These are phyloP conservation scores for Ceratocystis cubensis DNA, from an alignment of 2,329 filamentous ascomycete genomes.

Conservation along the genomic window DNA sequence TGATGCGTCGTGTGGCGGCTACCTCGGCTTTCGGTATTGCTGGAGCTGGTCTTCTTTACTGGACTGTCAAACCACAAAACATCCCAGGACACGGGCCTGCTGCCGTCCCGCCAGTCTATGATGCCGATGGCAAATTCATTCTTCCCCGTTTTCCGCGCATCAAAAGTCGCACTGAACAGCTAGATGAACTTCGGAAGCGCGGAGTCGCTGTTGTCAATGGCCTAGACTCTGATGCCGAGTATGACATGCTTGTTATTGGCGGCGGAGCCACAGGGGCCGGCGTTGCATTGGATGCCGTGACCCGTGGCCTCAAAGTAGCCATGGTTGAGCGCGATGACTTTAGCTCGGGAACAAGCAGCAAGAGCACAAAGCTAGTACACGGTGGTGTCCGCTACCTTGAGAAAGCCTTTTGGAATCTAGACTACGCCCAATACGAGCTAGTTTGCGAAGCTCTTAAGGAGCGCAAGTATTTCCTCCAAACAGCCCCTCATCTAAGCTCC, in stretches of 20 bases:
- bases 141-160: slow-evolving; percentile 53
- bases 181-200: slow-evolving; percentile 44
- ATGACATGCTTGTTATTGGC: slow-evolving; percentile 59
- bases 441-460: slow-evolving; percentile 62
- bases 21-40: slow-evolving; percentile 33
- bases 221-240: slow-evolving; percentile 33
- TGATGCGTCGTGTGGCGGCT: slow-evolving; percentile 34
- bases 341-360: slow-evolving; percentile 59
- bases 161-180: slow-evolving; percentile 51
- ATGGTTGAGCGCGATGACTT: slow-evolving; percentile 63
- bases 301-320: slow-evolving; percentile 58
- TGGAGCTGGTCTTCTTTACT: slow-evolving; percentile 36
- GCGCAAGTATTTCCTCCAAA: slow-evolving; percentile 62
- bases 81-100: slow-evolving; percentile 57
- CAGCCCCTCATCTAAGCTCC: slow-evolving; percentile 58
- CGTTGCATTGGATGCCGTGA: slow-evolving; percentile 59
- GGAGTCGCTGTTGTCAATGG: slow-evolving; percentile 22
- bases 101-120: slow-evolving; percentile 58
- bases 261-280: slow-evolving; percentile 59
- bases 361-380: slow-evolving; percentile 67
- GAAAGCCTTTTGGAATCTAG: slow-evolving; percentile 63
- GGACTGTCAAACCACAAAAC: slow-evolving; percentile 54
- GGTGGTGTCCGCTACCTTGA: slow-evolving; percentile 63
- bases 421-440: slow-evolving; percentile 59
- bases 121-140: slow-evolving; percentile 53